A percentile compares a stretch with the other conserved stretches of the same genome.
Conservation (phyloP, 2,329 filamentous ascomycete species). For the Cercospora citrullina region DNA sequence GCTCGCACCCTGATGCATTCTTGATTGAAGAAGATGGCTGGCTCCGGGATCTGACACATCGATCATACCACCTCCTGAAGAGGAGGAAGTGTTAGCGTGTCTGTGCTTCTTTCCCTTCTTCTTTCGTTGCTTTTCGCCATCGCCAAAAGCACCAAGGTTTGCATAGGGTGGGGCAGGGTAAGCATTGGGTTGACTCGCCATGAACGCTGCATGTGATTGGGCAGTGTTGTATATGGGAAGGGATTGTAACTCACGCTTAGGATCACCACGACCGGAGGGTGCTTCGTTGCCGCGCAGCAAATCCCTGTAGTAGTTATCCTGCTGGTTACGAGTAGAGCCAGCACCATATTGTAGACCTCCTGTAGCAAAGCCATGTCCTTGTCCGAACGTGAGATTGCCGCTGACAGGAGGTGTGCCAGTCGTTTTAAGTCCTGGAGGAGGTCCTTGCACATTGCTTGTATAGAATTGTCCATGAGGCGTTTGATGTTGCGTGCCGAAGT, state of each 20-base stretch:
- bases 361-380: constrained; percentile 79
- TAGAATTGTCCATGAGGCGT: constrained; percentile 69
- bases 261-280: constrained; percentile 24
- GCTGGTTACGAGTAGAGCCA: constrained; percentile 46
- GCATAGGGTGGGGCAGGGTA: constrained; percentile 30
- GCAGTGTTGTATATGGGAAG: constrained; percentile 30
- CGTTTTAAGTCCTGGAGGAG: constrained; percentile 92
- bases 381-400: constrained; percentile 80
- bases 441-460: constrained; percentile 80
- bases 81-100: constrained; percentile 99
- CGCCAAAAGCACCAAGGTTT: constrained; percentile 31
- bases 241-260: constrained; percentile 40
- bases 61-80: constrained; percentile 89
- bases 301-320: constrained; percentile 29
- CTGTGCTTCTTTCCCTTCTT: constrained; percentile 99
- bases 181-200: constrained; percentile 29
- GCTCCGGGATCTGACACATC: constrained; percentile 87
- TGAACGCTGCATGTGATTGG: constrained; percentile 29
- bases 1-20: constrained; percentile 88
- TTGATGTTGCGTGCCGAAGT: constrained; percentile 57
- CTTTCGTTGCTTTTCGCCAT: constrained; percentile 64
- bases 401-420: constrained; percentile 86
- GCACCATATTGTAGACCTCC: constrained; percentile 63
- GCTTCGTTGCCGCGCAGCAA: constrained; percentile 28
- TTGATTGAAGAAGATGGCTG: constrained; percentile 84